These are phyloP conservation scores for Stenocarpella maydis DNA, from an alignment of 2,329 filamentous ascomycete genomes.

Conservation along the genomic window DNA sequence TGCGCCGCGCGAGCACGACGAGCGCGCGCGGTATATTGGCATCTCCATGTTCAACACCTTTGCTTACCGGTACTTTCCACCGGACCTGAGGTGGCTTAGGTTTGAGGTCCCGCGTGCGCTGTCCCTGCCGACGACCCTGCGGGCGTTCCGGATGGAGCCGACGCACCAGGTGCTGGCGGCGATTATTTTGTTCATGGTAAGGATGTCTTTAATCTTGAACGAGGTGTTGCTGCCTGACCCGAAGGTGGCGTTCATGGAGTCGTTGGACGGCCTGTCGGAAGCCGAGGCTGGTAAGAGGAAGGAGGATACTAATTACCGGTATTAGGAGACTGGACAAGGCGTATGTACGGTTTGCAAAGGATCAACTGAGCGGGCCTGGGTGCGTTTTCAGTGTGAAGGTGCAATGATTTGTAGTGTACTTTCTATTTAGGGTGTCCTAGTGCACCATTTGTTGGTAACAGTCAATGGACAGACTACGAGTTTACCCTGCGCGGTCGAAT, in stretches of 20 bases:
- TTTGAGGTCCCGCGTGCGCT: background rate
- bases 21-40: constrained; percentile 4
- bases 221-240: constrained; percentile 6
- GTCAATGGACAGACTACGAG: background rate
- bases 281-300: background rate
- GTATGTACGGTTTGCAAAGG: background rate
- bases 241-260: background rate
- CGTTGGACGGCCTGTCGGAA: background rate
- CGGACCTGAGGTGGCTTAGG: background rate
- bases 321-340: constrained; percentile 3
- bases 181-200: background rate
- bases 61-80: background rate
- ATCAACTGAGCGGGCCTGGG: background rate
- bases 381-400: background rate
- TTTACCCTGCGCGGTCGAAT: background rate
- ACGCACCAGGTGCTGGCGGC: background rate
- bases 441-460: too few species aligned
- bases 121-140: constrained; percentile 15
- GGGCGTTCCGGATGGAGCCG: background rate
- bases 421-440: too few species aligned
- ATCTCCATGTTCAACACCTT: constrained; percentile 10
- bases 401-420: too few species aligned
- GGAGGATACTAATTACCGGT: too few species aligned
- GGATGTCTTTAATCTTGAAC: background rate
- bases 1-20: background rate